These are phyloP conservation scores for Monilinia vaccinii-corymbosi DNA, from an alignment of 2,329 filamentous ascomycete species.

Conservation along the genomic window DNA sequence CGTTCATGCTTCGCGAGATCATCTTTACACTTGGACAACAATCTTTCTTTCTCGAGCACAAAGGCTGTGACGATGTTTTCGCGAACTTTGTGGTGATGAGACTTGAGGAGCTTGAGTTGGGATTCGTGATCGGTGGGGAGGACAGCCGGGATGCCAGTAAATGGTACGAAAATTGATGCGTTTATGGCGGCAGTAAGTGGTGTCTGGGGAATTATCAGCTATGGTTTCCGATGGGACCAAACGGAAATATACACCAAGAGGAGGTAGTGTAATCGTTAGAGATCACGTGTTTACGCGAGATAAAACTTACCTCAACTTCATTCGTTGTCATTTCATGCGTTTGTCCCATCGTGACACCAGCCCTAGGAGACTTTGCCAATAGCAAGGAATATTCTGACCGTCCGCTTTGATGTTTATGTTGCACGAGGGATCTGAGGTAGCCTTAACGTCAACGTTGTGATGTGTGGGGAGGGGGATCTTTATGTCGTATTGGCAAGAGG, in stretches of 20 bases:
- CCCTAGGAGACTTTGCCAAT: not conserved
- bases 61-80: slow-evolving; percentile 16
- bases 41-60: slow-evolving; percentile 11
- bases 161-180: slow-evolving; percentile 24
- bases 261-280: not conserved
- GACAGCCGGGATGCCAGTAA: slow-evolving; percentile 10
- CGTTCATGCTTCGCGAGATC: not conserved
- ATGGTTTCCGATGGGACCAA: not conserved
- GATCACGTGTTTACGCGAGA: slow-evolving; percentile 5
- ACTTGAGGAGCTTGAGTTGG: slow-evolving; percentile 16
- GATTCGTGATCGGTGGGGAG: slow-evolving; percentile 8
- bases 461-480: too few species aligned
- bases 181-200: slow-evolving; percentile 6
- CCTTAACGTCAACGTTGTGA: not conserved
- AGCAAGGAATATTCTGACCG: not conserved
- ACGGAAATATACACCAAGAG: not conserved
- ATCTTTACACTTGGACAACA: not conserved
- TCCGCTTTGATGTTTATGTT: not conserved
- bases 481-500: too few species aligned
- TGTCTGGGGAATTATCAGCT: not conserved
- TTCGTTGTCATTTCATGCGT: not conserved
- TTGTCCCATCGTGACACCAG: not conserved
- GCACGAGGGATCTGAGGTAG: not conserved
- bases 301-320: not conserved
- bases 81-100: slow-evolving; percentile 21